phyloP scores from a whole-genome alignment of 805 yeast genomes.

The Schwanniomyces vanrijiae region DNA sequence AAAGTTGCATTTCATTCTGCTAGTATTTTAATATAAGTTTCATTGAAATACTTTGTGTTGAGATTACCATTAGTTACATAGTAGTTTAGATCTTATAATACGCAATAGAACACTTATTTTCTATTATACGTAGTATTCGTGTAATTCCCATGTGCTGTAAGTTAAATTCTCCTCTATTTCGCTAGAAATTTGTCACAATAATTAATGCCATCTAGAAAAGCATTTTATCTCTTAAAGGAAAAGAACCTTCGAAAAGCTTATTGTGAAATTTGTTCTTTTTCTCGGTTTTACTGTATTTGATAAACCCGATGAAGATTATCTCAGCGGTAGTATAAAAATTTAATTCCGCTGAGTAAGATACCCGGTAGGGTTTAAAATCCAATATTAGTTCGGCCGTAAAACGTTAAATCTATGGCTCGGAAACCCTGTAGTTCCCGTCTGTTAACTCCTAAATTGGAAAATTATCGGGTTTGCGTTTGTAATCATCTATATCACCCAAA shows the following conservation, averaged over 20 bases:
- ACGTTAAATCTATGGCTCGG: neutral
- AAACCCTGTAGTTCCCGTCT: neutral
- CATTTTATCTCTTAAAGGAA: neutral
- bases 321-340: neutral
- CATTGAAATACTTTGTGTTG: no score
- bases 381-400: neutral
- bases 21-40: no score
- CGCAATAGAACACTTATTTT: neutral
- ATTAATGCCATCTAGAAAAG: neutral
- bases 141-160: neutral
- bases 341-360: neutral
- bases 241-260: neutral
- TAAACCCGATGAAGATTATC: neutral
- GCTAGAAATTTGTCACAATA: neutral
- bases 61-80: no score
- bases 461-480: neutral
- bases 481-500: neutral
- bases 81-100: no score
- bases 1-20: no score
- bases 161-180: neutral
- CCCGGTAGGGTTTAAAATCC: neutral
- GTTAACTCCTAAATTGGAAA: neutral
- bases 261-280: neutral
- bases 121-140: neutral
- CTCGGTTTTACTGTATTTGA: neutral